A percentile compares a stretch with the other conserved stretches of the same genome.
Evolutionary conservation across 345 rosid species (phyloP).

Genomic region (Rhizophora apiculata): DNA sequence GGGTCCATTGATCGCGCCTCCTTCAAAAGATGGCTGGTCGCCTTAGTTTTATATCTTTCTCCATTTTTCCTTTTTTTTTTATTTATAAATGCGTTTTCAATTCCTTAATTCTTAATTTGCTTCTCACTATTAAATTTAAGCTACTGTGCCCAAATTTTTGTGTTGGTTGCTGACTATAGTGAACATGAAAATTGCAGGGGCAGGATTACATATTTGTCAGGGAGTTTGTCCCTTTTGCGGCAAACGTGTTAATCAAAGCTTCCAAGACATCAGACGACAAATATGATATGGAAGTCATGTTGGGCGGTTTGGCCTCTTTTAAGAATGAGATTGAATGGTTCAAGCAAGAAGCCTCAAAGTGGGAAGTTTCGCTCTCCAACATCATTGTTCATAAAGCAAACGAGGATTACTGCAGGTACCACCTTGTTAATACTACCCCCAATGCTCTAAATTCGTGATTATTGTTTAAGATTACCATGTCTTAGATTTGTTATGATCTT

Average conservation of each 20-base stretch:
- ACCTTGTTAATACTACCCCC: not conserved
- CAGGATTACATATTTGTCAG: slow-evolving; percentile 86
- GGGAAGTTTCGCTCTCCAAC: slow-evolving; percentile 59
- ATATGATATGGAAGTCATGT: slow-evolving; percentile 63
- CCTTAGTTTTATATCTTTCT: no score
- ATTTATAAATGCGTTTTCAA: not conserved
- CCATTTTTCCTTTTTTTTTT: not conserved
- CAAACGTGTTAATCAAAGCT: slow-evolving; percentile 71
- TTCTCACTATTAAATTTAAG: no score
- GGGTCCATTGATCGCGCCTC: slow-evolving; percentile 59
- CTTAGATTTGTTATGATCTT: no score
- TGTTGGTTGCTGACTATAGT: not conserved
- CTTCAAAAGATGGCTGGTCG: slow-evolving; percentile 85
- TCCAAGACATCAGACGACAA: slow-evolving; percentile 50
- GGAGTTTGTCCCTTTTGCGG: slow-evolving; percentile 59
- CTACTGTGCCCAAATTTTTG: not conserved
- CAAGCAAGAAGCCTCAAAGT: slow-evolving; percentile 63
- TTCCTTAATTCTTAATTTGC: no score
- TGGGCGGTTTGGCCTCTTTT: slow-evolving; percentile 60
- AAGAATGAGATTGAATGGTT: slow-evolving; percentile 78
- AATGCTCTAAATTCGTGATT: no score
- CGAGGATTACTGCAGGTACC: slow-evolving; percentile 60
- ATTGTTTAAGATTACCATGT: not conserved
- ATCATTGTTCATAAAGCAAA: slow-evolving; percentile 48
- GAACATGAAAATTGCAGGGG: slow-evolving; percentile 41